Evolutionary conservation across 2,329 filamentous ascomycete genomes (phyloP), one percentile per base, ranked within the genome.

Genomic region (Graphiopsis chlorocephala): DNA sequence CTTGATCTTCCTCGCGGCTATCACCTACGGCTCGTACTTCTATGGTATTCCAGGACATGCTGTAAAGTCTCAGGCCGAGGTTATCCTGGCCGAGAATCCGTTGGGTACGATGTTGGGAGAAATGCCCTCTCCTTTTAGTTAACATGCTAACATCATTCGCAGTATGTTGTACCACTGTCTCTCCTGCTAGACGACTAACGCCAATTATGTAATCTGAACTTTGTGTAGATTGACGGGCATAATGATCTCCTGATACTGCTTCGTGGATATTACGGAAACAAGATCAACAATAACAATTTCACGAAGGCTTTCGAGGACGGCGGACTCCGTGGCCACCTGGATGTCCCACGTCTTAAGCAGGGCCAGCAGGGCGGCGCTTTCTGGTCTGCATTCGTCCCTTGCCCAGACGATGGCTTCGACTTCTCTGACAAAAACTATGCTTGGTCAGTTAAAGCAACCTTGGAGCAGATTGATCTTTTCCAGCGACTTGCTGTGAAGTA

Each of bases 351-450:
- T 5, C 83, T 97, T 56, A 83, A 85, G 38, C 77, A 86, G 58
- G 93, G 93, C 1, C 82, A 84, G 69, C 87, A 89, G 67, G 93
- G 93, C 45, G 94, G 93, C 63, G 88, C 91, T n/a, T 97, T 97
- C 76, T 97, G 93, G 94, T 93, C 90, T 74, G 92, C 95, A 11
- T 98, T 84, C 72, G 87, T 90, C 47, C 86, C 86, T 0, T 97
- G 93, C 73, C 93, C 93, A 0, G 76, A 78, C 12, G 87, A 94
- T 72, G 87, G 86, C 55, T 84, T 84, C 4, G 87, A 96, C 76
- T 93, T 91, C 72, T 90, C 89, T 0, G 85, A 93, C 71, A 85
- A 83, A 61, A 90, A 87, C 72, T 93, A 93, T 73, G 85, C 84
- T 6, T 76, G 83, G 8, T 88, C 84, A 66, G 87, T 92, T 25